Percentiles rank a stretch among this genome's conserved stretches.
phyloP scores from a whole-genome alignment of 192 early-diverging fungal species.

The Coemansia sp. region DNA sequence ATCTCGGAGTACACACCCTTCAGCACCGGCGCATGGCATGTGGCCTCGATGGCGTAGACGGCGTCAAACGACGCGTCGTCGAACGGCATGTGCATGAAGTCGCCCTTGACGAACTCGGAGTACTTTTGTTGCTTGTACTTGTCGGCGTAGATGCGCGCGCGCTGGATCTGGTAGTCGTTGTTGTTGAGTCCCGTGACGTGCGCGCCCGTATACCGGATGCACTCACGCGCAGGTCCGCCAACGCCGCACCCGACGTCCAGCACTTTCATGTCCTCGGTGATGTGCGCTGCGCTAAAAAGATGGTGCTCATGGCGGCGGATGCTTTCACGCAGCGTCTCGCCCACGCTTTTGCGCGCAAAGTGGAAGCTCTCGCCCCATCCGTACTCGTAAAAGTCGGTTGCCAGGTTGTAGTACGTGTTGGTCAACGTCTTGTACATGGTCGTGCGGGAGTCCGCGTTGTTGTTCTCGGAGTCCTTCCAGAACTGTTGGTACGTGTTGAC shows the following conservation, averaged over 20 bases:
- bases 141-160: constrained; percentile 71
- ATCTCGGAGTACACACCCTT: constrained; percentile 86
- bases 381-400: constrained; percentile 83
- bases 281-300: constrained; percentile 71
- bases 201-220: constrained; percentile 84
- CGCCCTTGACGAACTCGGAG: constrained; percentile 74
- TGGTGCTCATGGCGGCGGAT: constrained; percentile 92
- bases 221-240: constrained; percentile 93
- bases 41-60: constrained; percentile 96
- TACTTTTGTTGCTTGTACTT: constrained; percentile 62
- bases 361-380: constrained; percentile 93
- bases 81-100: constrained; percentile 90
- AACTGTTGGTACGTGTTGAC: constrained; percentile 70
- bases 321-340: constrained; percentile 73
- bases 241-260: constrained; percentile 97
- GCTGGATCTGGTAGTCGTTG: constrained; percentile 90
- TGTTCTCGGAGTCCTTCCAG: constrained; percentile 63
- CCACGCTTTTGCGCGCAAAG: constrained; percentile 79
- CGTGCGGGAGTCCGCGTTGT: constrained; percentile 63
- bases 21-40: constrained; percentile 82
- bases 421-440: constrained; percentile 66
- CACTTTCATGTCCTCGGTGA: constrained; percentile 69
- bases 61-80: constrained; percentile 78
- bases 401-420: constrained; percentile 82
- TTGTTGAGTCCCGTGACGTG: constrained; percentile 94